These are phyloP conservation scores for Penicillium sp. DNA, from an alignment of 2,329 filamentous ascomycete genomes.

Conservation along the genomic window DNA sequence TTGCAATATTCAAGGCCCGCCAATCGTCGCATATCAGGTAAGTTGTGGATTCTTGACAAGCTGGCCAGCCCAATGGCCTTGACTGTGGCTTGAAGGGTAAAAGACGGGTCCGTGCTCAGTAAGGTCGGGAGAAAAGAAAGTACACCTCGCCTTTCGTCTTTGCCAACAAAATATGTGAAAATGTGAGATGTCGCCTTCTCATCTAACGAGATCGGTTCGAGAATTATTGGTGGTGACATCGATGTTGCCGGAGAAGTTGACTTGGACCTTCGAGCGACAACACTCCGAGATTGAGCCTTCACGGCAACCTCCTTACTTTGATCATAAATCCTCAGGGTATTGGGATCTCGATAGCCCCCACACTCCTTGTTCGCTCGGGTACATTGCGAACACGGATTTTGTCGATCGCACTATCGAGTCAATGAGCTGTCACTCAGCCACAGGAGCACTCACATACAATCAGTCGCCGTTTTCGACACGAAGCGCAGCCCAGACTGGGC, in stretches of 20 bases:
- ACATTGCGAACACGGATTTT: conserved; percentile 22
- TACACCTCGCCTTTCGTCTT: conserved; percentile 1
- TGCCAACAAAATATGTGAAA: conserved; percentile 13
- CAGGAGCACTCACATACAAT: conserved; percentile 3
- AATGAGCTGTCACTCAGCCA: neutral
- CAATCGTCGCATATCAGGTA: neutral
- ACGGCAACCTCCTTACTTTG: conserved; percentile 19
- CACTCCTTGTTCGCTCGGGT: conserved; percentile 17
- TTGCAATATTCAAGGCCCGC: conserved; percentile 11
- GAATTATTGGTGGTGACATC: neutral
- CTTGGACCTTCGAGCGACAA: neutral
- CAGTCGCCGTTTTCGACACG: conserved; percentile 14
- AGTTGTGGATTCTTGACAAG: conserved; percentile 6
- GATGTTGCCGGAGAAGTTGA: neutral
- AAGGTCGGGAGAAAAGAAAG: conserved; percentile 8
- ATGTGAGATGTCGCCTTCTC: conserved; percentile 8
- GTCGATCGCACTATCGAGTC: conserved; percentile 21
- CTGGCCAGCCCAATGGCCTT: conserved; percentile 13
- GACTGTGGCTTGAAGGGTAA: conserved; percentile 9
- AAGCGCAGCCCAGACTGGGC: conserved; percentile 11
- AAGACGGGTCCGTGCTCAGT: conserved; percentile 5
- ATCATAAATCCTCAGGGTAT: conserved; percentile 18
- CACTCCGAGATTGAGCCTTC: conserved; percentile 8
- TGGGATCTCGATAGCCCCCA: conserved; percentile 20
- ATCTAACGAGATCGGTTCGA: conserved; percentile 2